phyloP scores from a whole-genome alignment of 2,329 filamentous ascomycete species.

The Pseudogymnoascus sp. region DNA sequence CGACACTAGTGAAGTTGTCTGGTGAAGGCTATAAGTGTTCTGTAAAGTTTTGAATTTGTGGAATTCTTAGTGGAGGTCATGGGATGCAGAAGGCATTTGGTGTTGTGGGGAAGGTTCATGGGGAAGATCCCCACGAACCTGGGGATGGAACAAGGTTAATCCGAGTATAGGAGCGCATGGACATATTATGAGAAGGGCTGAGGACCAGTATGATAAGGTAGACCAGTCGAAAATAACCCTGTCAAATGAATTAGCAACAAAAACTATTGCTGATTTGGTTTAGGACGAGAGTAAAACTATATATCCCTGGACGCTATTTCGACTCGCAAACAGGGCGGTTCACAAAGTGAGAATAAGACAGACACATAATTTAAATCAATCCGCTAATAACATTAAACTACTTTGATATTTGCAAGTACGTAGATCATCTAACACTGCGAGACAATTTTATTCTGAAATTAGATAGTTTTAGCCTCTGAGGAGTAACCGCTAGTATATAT shows the following conservation, averaged over 20 bases:
- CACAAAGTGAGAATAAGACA: not conserved
- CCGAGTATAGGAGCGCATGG: conserved; percentile 31
- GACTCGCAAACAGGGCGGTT: not conserved
- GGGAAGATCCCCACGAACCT: not conserved
- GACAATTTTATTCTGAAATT: not conserved
- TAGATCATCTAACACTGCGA: not conserved
- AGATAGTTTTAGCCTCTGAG: not conserved
- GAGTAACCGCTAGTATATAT: not conserved
- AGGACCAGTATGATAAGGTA: not conserved
- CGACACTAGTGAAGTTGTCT: not conserved
- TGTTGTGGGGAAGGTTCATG: not conserved
- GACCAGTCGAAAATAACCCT: not conserved
- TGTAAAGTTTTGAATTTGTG: not conserved
- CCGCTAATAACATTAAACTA: not conserved
- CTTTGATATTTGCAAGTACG: not conserved
- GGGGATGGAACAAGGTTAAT: conserved; percentile 5
- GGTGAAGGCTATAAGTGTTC: not conserved
- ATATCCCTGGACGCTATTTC: not conserved
- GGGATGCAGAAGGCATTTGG: not conserved
- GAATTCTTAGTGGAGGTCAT: not conserved
- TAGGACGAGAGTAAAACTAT: not conserved
- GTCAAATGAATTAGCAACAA: not conserved
- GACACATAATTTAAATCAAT: not conserved
- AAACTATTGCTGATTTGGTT: not conserved
- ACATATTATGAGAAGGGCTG: conserved; percentile 20